Evolutionary conservation across 495 filamentous ascomycete species (phyloP).

Genomic region (Neurospora sp.): DNA sequence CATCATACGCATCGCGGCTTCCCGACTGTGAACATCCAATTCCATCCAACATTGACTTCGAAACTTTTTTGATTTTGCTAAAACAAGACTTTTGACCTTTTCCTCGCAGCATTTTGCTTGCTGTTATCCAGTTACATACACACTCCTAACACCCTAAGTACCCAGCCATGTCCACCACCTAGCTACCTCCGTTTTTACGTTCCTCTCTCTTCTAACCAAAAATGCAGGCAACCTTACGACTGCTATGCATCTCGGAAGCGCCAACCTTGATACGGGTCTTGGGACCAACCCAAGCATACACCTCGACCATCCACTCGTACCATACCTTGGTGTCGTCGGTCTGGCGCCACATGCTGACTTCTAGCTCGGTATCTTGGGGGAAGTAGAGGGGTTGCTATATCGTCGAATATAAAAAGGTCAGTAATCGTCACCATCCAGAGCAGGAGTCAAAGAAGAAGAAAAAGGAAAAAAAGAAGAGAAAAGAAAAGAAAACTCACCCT

Average conservation of each 20-base stretch:
- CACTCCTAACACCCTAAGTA: not conserved
- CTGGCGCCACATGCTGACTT: constrained; percentile 87
- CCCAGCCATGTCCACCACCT: not conserved
- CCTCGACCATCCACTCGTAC: constrained; percentile 97
- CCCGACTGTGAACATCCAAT: not conserved
- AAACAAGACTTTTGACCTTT: not conserved
- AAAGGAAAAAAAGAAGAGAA: constrained; percentile 32
- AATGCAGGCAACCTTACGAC: constrained; percentile 72
- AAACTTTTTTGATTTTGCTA: not conserved
- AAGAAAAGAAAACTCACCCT: constrained; percentile 51
- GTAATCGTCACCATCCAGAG: not conserved
- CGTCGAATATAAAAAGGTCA: not conserved
- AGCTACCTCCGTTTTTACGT: not conserved
- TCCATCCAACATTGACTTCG: not conserved
- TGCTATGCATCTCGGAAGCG: constrained; percentile 76
- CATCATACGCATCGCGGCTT: not conserved
- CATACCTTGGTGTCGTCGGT: constrained; percentile 94
- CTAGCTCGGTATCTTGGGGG: constrained; percentile 72
- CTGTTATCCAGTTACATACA: not conserved
- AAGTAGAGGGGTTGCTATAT: constrained; percentile 74
- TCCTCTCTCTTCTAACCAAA: constrained; percentile 42
- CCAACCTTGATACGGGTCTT: constrained; percentile 63
- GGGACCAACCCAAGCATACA: constrained; percentile 52
- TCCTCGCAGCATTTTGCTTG: not conserved
- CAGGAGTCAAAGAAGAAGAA: not conserved